phyloP scores from a whole-genome alignment of 345 rosid species.

The Balakata baccata region DNA sequence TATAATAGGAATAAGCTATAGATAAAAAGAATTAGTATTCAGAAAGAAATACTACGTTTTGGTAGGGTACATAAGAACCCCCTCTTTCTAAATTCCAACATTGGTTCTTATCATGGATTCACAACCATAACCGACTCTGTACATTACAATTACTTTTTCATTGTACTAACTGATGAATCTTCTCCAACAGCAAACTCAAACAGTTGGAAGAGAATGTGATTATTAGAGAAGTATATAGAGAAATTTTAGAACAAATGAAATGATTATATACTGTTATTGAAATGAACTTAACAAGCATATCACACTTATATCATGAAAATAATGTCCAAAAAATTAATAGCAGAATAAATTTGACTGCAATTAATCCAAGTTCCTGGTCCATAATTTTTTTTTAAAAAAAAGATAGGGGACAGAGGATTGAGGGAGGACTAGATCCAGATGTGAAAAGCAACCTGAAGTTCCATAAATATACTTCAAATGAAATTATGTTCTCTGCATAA shows the following conservation, averaged over 20 bases:
- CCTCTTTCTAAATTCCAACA: neutral
- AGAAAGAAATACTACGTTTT: neutral
- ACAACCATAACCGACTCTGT: neutral
- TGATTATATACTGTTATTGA: neutral
- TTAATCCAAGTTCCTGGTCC: neutral
- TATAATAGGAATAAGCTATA: neutral
- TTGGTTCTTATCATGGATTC: neutral
- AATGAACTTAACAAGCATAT: neutral
- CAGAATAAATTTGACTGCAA: neutral
- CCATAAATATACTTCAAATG: neutral
- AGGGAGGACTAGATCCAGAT: neutral
- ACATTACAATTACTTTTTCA: neutral
- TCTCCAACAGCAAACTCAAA: neutral
- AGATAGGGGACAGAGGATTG: neutral
- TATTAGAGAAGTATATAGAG: neutral
- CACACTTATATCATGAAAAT: neutral
- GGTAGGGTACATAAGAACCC: neutral
- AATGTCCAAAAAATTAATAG: neutral
- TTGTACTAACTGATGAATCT: neutral
- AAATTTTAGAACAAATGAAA: neutral
- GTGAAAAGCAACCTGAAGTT: neutral
- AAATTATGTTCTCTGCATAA: neutral
- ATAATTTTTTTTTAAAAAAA: neutral
- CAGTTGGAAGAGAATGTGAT: neutral
- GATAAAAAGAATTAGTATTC: neutral